Evolutionary conservation across 2,329 filamentous ascomycete genomes (phyloP).

Genomic region (Hymenotorrendiella dingleyae): DNA sequence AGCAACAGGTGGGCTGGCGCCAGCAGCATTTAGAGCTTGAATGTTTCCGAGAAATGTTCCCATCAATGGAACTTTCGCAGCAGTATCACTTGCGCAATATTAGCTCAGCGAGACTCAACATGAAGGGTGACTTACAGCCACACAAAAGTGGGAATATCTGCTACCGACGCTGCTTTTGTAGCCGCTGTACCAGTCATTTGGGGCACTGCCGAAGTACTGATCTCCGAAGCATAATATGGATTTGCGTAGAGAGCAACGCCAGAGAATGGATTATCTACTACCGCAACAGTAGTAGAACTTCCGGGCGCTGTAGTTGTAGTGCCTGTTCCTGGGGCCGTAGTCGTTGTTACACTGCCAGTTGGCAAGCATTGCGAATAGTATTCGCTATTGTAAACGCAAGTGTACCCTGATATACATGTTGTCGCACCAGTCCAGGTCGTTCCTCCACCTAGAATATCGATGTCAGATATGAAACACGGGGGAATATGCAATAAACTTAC

Average conservation of each 20-base stretch:
- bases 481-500: constrained; percentile 14
- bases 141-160: constrained; percentile 44
- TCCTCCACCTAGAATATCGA: constrained; percentile 22
- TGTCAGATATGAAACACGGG: constrained; percentile 1
- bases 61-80: constrained; percentile 43
- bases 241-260: constrained; percentile 46
- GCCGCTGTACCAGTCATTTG: constrained; percentile 50
- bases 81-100: constrained; percentile 35
- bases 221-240: constrained; percentile 47
- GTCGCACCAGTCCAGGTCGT: constrained; percentile 21
- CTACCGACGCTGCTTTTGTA: constrained; percentile 42
- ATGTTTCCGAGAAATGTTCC: constrained; percentile 42
- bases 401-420: constrained; percentile 26
- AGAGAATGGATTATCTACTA: constrained; percentile 46
- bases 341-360: constrained; percentile 13
- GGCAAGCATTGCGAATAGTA: constrained; percentile 30
- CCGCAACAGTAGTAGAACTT: constrained; percentile 26
- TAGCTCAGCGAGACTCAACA: constrained; percentile 1
- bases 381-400: constrained; percentile 18
- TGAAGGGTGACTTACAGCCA: constrained; percentile 41
- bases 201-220: constrained; percentile 52
- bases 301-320: constrained; percentile 9
- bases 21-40: constrained; percentile 39
- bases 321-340: constrained; percentile 14
- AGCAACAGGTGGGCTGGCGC: constrained; percentile 40